phyloP scores from a whole-genome alignment of 768 basidiomycete species.

The Suillus fuscotomentosus region DNA sequence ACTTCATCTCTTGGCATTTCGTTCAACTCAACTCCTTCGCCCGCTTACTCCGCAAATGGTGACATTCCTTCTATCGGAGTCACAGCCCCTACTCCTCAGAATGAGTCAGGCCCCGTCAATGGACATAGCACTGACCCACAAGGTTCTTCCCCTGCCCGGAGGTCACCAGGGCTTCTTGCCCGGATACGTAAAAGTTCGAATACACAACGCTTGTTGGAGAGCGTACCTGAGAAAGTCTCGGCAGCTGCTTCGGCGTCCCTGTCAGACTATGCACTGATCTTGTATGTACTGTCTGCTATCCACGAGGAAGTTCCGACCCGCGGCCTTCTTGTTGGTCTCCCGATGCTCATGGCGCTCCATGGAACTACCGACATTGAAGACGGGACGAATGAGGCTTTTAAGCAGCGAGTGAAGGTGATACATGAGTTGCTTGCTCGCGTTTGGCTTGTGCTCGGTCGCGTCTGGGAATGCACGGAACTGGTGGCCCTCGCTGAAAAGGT shows the following conservation, averaged over 20 bases:
- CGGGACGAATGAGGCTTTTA: constrained; percentile 34
- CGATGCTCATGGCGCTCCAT: constrained; percentile 83
- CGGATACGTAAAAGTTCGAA: constrained; percentile 59
- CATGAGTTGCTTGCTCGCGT: constrained; percentile 61
- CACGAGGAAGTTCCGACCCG: constrained; percentile 75
- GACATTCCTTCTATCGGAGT: constrained; percentile 28
- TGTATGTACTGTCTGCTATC: constrained; percentile 63
- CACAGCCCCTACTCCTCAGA: constrained; percentile 33
- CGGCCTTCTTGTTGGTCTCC: constrained; percentile 73
- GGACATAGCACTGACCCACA: constrained; percentile 18
- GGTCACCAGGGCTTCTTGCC: constrained; percentile 47
- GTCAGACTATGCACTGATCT: constrained; percentile 73
- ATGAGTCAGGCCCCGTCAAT: constrained; percentile 21
- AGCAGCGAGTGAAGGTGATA: constrained; percentile 50
- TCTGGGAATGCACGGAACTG: constrained; percentile 66
- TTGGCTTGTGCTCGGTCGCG: constrained; percentile 67
- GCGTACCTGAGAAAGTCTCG: constrained; percentile 42
- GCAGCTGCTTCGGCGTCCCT: constrained; percentile 54
- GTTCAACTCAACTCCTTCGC: constrained; percentile 38
- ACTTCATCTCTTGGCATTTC: constrained; percentile 58
- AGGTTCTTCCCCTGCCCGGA: constrained; percentile 38
- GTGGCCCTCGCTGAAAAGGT: constrained; percentile 57
- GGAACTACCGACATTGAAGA: constrained; percentile 45
- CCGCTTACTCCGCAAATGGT: constrained; percentile 36
- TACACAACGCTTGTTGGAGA: constrained; percentile 51